phyloP scores from a whole-genome alignment of 2,329 filamentous ascomycete genomes.

The Aspergillus sp. region DNA sequence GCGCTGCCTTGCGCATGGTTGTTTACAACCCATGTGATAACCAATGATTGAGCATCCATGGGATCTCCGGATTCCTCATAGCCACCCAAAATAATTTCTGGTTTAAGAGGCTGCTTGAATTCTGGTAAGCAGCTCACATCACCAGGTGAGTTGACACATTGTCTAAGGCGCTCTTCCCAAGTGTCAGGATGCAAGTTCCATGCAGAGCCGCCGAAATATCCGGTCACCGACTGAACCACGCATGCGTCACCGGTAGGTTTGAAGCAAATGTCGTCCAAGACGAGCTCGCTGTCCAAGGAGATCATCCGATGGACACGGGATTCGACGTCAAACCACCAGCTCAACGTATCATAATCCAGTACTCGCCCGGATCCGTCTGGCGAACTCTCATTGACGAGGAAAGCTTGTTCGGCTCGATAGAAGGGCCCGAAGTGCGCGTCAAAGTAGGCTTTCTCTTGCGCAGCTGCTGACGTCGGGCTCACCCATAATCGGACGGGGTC shows the following conservation, averaged over 20 bases:
- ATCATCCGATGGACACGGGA: constrained; percentile 64
- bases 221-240: constrained; percentile 84
- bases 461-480: constrained; percentile 83
- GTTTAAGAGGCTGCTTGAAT: constrained; percentile 81
- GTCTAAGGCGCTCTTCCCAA: constrained; percentile 65
- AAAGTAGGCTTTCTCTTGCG: constrained; percentile 88
- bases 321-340: constrained; percentile 93
- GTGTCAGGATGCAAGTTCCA: constrained; percentile 51
- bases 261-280: constrained; percentile 79
- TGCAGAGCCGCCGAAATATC: constrained; percentile 70
- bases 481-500: constrained; percentile 94
- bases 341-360: constrained; percentile 75
- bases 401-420: constrained; percentile 86
- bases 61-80: constrained; percentile 58
- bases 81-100: constrained; percentile 77
- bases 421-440: constrained; percentile 91
- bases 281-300: constrained; percentile 59
- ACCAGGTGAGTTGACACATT: constrained; percentile 72
- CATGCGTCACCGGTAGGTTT: constrained; percentile 86
- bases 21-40: constrained; percentile 90
- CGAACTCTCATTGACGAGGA: constrained; percentile 79
- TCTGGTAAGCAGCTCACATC: constrained; percentile 65
- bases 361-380: constrained; percentile 61
- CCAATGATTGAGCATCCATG: constrained; percentile 67
- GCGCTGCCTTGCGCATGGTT: constrained; percentile 69